phyloP scores from a whole-genome alignment of 345 rosid genomes.

The Aquilaria sinensis region DNA sequence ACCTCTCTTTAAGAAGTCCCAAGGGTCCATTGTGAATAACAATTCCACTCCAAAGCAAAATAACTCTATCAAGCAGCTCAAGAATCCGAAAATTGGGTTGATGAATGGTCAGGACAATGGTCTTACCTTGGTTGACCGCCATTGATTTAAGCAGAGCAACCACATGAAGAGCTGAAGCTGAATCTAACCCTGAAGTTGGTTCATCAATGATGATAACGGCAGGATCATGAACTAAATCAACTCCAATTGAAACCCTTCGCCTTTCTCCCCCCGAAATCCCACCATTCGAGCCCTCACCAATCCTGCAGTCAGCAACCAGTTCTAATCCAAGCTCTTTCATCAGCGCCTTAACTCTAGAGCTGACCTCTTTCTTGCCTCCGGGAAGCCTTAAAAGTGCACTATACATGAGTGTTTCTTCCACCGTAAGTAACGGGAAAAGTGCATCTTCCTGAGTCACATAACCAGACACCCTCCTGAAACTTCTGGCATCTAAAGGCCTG shows the following conservation, averaged over 20 bases:
- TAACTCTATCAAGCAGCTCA: conserved; percentile 53
- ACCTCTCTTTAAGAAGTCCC: conserved; percentile 49
- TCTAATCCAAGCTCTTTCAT: conserved; percentile 71
- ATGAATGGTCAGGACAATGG: conserved; percentile 77
- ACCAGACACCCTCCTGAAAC: conserved; percentile 64
- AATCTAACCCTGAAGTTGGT: conserved; percentile 96
- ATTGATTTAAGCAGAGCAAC: conserved; percentile 57
- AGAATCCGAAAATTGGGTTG: conserved; percentile 92
- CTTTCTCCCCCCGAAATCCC: conserved; percentile 93
- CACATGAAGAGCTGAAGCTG: conserved; percentile 77
- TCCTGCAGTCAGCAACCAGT: conserved; percentile 49
- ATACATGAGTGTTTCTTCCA: conserved; percentile 75
- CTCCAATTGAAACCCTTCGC: conserved; percentile 83
- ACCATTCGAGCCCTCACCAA: conserved; percentile 51
- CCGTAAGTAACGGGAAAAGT: conserved; percentile 76
- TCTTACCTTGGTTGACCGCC: conserved; percentile 66
- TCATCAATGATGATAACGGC: conserved; percentile 80
- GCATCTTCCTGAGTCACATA: conserved; percentile 87
- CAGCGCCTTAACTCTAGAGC: conserved; percentile 42
- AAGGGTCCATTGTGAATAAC: conserved; percentile 55
- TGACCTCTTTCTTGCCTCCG: conserved; percentile 41
- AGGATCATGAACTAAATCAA: conserved; percentile 89
- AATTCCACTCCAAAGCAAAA: conserved; percentile 65
- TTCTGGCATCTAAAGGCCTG: conserved; percentile 41
- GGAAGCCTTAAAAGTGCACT: conserved; percentile 73